These are phyloP conservation scores for Debaryomyces hansenii DNA, from an alignment of 805 yeast species.

Conservation along the genomic window DNA sequence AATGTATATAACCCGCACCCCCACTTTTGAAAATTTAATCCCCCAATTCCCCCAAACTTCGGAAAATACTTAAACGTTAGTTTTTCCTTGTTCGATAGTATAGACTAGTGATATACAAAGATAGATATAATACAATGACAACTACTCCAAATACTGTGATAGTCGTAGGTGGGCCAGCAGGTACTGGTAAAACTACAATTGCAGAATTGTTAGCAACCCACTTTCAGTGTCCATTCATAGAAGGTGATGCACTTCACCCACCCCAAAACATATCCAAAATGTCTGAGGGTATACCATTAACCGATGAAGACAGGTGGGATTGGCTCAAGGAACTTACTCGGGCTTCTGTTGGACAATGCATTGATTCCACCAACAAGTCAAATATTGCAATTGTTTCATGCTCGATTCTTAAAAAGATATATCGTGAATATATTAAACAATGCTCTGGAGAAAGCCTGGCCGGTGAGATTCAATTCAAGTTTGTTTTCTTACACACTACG, in stretches of 20 bases:
- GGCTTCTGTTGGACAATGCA: conserved; percentile 39
- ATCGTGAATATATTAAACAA: conserved; percentile 61
- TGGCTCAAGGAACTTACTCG: conserved; percentile 67
- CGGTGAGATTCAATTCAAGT: conserved; percentile 43
- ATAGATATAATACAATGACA: background rate
- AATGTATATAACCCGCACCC: background rate
- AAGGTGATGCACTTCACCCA: conserved; percentile 86
- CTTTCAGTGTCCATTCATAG: conserved; percentile 60
- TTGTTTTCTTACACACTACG: conserved; percentile 67
- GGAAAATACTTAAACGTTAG: background rate
- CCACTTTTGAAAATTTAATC: background rate
- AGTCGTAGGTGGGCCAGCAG: conserved; percentile 93
- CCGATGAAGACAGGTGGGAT: conserved; percentile 89
- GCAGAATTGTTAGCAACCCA: conserved; percentile 51
- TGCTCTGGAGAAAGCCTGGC: conserved; percentile 22
- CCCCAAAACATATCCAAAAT: conserved; percentile 72
- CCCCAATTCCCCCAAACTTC: background rate
- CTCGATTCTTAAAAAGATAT: conserved; percentile 75
- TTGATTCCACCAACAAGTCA: conserved; percentile 16
- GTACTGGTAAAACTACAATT: conserved; percentile 89
- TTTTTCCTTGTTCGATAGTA: too few species aligned
- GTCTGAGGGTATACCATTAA: conserved; percentile 76
- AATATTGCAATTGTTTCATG: conserved; percentile 66
- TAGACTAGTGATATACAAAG: too few species aligned
- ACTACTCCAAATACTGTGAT: conserved; percentile 29